These are phyloP conservation scores for Fomitopsis serialis DNA, from an alignment of 768 basidiomycete genomes.

Conservation along the genomic window DNA sequence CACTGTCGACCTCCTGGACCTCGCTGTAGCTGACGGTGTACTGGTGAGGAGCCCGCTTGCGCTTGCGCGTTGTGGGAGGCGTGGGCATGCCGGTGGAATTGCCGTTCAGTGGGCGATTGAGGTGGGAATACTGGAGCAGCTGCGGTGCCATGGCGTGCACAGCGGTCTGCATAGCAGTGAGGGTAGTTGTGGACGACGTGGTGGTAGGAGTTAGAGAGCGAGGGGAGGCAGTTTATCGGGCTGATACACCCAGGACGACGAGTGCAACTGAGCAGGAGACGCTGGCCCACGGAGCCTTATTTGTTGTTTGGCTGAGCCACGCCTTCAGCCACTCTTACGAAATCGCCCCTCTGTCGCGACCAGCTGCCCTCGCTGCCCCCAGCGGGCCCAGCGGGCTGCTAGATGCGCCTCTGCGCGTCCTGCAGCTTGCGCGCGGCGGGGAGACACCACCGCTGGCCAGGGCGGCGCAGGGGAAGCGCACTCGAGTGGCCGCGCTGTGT, in stretches of 20 bases:
- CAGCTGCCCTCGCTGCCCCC: background rate
- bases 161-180: slow-evolving; percentile 66
- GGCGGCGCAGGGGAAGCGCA: background rate
- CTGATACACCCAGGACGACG: slow-evolving; percentile 24
- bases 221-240: slow-evolving; percentile 21
- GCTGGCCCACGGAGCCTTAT: slow-evolving; percentile 25
- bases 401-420: no score
- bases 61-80: slow-evolving; percentile 68
- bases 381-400: background rate
- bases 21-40: slow-evolving; percentile 84
- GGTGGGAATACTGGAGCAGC: slow-evolving; percentile 58
- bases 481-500: background rate
- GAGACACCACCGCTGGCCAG: no score
- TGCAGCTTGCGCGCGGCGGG: no score
- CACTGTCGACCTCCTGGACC: slow-evolving; percentile 78
- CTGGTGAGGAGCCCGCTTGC: slow-evolving; percentile 78
- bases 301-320: slow-evolving; percentile 28
- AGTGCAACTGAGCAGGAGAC: slow-evolving; percentile 22
- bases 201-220: slow-evolving; percentile 27
- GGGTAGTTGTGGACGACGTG: slow-evolving; percentile 48
- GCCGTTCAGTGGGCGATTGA: slow-evolving; percentile 36
- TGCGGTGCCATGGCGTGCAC: slow-evolving; percentile 60
- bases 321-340: slow-evolving; percentile 22
- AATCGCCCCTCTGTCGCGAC: slow-evolving; percentile 8
- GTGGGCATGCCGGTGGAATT: slow-evolving; percentile 54